These are phyloP conservation scores for Carex cristatella DNA, from an alignment of 176 grass and related monocot species.

Conservation along the genomic window DNA sequence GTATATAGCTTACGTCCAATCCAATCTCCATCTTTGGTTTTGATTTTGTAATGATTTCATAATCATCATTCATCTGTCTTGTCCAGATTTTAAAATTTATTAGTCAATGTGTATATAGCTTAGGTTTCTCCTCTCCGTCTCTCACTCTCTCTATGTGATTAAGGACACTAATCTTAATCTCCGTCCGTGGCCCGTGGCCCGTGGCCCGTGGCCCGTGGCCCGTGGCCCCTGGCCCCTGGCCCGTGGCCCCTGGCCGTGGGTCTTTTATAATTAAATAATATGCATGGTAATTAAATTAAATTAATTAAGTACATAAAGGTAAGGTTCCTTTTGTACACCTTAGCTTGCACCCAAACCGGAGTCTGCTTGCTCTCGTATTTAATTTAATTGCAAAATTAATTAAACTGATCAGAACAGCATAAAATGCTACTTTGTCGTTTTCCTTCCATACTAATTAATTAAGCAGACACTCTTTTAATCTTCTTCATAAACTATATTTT, in stretches of 20 bases:
- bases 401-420: neutral
- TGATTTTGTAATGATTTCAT: conserved; percentile 23
- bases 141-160: neutral
- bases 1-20: neutral
- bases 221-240: too few species aligned
- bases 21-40: conserved; percentile 3
- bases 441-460: neutral
- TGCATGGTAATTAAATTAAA: neutral
- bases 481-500: neutral
- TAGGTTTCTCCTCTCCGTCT: too few species aligned
- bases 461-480: neutral
- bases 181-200: too few species aligned
- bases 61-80: conserved; percentile 9
- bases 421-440: neutral
- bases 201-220: too few species aligned
- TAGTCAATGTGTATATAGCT: neutral
- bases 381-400: neutral
- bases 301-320: neutral
- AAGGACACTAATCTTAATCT: neutral
- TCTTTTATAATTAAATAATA: conserved; percentile 11
- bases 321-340: conserved; percentile 12
- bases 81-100: neutral
- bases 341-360: neutral
- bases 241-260: conserved; percentile 1
- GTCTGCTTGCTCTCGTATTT: neutral